Evolutionary conservation across 768 basidiomycete species (phyloP).

Genomic region (Lactarius psammicola): DNA sequence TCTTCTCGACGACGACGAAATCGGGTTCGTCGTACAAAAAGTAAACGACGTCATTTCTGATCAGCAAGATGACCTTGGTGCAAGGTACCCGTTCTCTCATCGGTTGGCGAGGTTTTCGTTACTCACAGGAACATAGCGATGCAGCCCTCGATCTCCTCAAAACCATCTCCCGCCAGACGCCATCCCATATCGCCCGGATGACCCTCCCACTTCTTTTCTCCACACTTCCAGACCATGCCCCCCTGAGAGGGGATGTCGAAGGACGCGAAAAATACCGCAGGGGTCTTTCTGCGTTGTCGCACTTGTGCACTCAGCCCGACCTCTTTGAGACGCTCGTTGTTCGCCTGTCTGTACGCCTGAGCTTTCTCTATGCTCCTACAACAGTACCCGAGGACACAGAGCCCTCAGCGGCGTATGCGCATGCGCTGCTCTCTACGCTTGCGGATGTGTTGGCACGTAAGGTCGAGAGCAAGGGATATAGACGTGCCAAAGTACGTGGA

Average conservation of each 20-base stretch:
- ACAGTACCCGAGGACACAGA: slow-evolving; percentile 46
- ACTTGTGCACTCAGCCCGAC: slow-evolving; percentile 66
- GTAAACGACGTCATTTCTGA: slow-evolving; percentile 65
- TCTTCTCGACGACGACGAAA: slow-evolving; percentile 68
- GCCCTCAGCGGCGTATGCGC: slow-evolving; percentile 76
- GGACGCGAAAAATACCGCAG: slow-evolving; percentile 68
- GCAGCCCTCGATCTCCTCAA: slow-evolving; percentile 62
- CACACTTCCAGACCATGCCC: slow-evolving; percentile 66
- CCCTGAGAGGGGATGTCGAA: slow-evolving; percentile 48
- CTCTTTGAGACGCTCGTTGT: slow-evolving; percentile 86
- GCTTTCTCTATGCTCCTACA: slow-evolving; percentile 52
- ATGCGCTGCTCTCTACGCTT: slow-evolving; percentile 74
- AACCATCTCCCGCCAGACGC: slow-evolving; percentile 54
- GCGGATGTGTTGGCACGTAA: slow-evolving; percentile 58
- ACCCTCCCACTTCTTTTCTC: slow-evolving; percentile 81
- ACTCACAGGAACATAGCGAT: slow-evolving; percentile 42
- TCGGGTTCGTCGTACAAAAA: slow-evolving; percentile 75
- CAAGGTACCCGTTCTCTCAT: slow-evolving; percentile 42
- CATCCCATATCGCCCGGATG: slow-evolving; percentile 64
- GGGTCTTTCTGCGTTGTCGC: slow-evolving; percentile 63
- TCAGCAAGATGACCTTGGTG: slow-evolving; percentile 43
- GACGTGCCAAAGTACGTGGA: slow-evolving; percentile 85
- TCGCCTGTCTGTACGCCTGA: slow-evolving; percentile 73
- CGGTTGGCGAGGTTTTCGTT: not conserved
- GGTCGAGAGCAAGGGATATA: slow-evolving; percentile 43